Percentiles rank a stretch among this genome's conserved stretches.
These are phyloP conservation scores for Magnaporthiopsis rhizophila DNA, from an alignment of 2,329 filamentous ascomycete species.

Conservation along the genomic window DNA sequence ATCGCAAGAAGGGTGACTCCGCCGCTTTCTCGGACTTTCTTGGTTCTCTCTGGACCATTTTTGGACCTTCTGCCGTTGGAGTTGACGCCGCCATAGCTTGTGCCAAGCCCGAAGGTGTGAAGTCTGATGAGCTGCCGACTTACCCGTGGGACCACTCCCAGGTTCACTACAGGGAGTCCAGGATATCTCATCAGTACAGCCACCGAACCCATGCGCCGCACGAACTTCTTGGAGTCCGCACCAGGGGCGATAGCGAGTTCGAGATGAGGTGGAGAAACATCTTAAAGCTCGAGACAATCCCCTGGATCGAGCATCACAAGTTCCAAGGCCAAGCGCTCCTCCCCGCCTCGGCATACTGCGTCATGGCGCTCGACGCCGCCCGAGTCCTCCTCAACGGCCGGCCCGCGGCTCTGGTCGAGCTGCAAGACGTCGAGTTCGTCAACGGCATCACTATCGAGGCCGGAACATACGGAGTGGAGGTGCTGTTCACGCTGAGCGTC, in stretches of 20 bases:
- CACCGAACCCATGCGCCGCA: slow-evolving; percentile 9
- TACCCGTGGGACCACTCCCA: slow-evolving; percentile 43
- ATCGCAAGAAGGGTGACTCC: slow-evolving; percentile 22
- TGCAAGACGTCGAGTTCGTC: slow-evolving; percentile 23
- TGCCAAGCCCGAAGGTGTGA: background rate
- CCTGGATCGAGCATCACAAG: slow-evolving; percentile 31
- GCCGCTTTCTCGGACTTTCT: slow-evolving; percentile 24
- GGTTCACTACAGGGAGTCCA: slow-evolving; percentile 33
- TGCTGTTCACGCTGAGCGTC: slow-evolving; percentile 26
- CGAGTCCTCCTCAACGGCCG: slow-evolving; percentile 18
- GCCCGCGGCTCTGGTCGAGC: slow-evolving; percentile 20
- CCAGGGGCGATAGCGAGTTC: slow-evolving; percentile 10
- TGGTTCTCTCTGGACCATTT: slow-evolving; percentile 24
- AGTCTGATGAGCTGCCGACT: slow-evolving; percentile 24
- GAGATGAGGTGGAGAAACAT: slow-evolving; percentile 19
- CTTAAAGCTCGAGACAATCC: slow-evolving; percentile 17
- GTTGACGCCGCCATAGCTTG: slow-evolving; percentile 7
- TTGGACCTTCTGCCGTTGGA: slow-evolving; percentile 16
- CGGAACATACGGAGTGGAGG: slow-evolving; percentile 26
- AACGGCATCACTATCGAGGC: slow-evolving; percentile 24
- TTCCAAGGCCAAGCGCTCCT: slow-evolving; percentile 36
- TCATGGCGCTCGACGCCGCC: slow-evolving; percentile 39
- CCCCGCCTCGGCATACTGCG: slow-evolving; percentile 37
- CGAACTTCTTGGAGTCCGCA: slow-evolving; percentile 13
- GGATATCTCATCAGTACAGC: slow-evolving; percentile 24